Base-by-base conservation (phyloP, 2,329 filamentous ascomycete genomes). In the Apiospora saccharicola region DNA sequence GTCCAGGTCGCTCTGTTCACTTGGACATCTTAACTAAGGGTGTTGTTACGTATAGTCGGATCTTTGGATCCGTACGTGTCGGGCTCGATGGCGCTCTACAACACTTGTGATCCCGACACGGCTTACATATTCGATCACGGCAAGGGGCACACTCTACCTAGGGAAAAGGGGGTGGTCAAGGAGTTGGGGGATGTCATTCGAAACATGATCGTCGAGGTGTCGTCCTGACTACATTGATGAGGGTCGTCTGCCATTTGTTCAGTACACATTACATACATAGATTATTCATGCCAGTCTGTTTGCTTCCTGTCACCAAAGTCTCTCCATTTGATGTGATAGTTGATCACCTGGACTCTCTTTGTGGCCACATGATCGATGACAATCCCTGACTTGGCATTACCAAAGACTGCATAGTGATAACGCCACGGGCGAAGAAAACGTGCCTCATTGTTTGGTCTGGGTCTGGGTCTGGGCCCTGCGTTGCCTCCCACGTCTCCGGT, bases 61-160 rank as follows among this genome's bases (percentile, higher is more conserved):
- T 88, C 86, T 14, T 80, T 84, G 72, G 90, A 92, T 75, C 90
- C 90, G 0, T 92, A 91, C 75, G 84, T 91, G 2, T 83, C 89
- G 46, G 90, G 90, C 0, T 88, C 88, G 2, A 85, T 91, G 82
- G 88, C 89, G 0, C 83, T 92, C 4, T 91, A 88, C 80, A 90
- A 90, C 75, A 84, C 90, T 34, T 92, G 90, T 74, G 87, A 91
- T 67, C 85, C 85, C 0, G 89, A 91, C 72, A 86, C 82, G 1
- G 89, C 89, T 0, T 83, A 85, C 46, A 83, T 92, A n/a, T 91
- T 91, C 73, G 90, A 92, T 75, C 89, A 91, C 74, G 90, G 89
- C 5, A 91, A 91, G 76, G 90, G 90, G 0, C 90, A 92, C 77
- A 91, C 88, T 0, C 81, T 92, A 5, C 90, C 90, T 0, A 82